These are phyloP conservation scores for Arctium lappa DNA, from an alignment of 129 eudicot species.

Conservation along the genomic window DNA sequence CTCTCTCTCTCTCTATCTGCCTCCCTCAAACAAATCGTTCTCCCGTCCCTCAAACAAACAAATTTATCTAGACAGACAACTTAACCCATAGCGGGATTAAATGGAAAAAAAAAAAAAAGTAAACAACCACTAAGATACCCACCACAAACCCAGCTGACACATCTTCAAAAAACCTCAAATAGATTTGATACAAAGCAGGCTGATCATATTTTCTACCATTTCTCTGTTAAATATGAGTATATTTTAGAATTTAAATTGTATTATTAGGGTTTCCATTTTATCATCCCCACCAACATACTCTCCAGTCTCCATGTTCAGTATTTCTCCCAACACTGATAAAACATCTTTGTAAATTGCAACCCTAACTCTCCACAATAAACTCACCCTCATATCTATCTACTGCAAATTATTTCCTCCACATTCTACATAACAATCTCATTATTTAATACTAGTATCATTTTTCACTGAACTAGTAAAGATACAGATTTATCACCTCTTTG, in stretches of 20 bases:
- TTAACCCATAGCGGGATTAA: too few relatives aligned
- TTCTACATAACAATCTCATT: neutral
- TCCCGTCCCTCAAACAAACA: too few relatives aligned
- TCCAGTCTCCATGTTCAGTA: neutral
- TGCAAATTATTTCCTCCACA: neutral
- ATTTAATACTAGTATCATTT: neutral
- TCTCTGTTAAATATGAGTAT: neutral
- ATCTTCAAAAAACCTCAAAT: neutral
- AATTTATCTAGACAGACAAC: too few relatives aligned
- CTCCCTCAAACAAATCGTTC: too few relatives aligned
- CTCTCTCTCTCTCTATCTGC: neutral
- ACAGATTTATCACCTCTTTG: neutral
- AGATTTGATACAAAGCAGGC: neutral
- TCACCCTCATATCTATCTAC: neutral
- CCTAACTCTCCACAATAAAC: constrained; percentile 8
- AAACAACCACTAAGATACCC: neutral
- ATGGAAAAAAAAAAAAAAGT: too few relatives aligned
- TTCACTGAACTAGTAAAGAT: constrained; percentile 6
- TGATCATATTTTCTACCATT: neutral
- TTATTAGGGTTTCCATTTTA: constrained; percentile 4
- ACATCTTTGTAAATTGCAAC: constrained; percentile 8
- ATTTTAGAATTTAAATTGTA: neutral
- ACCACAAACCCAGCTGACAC: neutral
- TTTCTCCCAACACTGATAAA: neutral
- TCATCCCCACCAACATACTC: neutral